Conservation (phyloP, 208 protist species). For the Acanthamoeba lenticulata region DNA sequence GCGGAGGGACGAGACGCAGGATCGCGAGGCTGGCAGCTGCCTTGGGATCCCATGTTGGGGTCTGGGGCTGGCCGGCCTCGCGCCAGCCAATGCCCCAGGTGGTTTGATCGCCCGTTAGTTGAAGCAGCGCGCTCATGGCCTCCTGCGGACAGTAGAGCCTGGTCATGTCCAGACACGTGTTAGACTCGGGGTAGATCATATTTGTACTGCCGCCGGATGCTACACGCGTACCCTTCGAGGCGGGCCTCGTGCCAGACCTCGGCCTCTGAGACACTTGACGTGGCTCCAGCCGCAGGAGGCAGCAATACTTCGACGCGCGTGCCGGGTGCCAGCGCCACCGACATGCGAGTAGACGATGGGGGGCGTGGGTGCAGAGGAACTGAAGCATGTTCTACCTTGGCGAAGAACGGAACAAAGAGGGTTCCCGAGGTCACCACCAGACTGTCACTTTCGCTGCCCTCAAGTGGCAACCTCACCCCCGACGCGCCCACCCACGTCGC, state of each 20-base stretch:
- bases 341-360: not conserved
- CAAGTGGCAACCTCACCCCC: not conserved
- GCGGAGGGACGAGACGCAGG: not conserved
- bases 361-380: not conserved
- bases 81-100: slow-evolving; percentile 20
- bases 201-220: not conserved
- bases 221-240: not conserved
- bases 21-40: not conserved
- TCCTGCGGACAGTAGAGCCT: not conserved
- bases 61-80: not conserved
- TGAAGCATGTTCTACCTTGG: not conserved
- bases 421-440: slow-evolving; percentile 16
- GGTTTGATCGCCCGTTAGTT: not conserved
- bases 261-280: not conserved
- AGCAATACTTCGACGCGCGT: slow-evolving; percentile 7
- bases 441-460: no score
- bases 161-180: no score
- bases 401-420: not conserved
- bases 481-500: not conserved
- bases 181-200: no score
- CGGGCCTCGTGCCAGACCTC: slow-evolving; percentile 9
- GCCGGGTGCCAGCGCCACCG: not conserved
- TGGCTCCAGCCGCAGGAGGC: not conserved
- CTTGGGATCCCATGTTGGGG: not conserved
- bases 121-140: not conserved